Percentiles rank a stretch among this genome's conserved stretches.
phyloP scores from a whole-genome alignment of 352 stramenopile genomes.

The Globisporangium polare region DNA sequence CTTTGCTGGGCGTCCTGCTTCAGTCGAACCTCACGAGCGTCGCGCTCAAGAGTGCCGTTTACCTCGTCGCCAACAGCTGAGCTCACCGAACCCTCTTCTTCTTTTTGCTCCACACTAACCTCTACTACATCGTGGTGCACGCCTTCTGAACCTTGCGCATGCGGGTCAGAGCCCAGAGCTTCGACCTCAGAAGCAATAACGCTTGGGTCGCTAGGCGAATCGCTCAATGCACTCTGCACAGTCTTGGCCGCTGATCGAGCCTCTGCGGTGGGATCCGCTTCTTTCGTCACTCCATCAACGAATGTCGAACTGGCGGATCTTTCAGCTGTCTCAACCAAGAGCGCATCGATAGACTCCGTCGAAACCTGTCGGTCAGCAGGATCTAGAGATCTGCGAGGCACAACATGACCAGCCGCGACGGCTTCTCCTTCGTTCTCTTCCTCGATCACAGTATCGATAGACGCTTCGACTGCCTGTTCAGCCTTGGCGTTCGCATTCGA shows the following conservation, averaged over 20 bases:
- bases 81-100: background rate
- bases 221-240: too few species aligned
- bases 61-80: background rate
- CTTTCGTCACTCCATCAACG: background rate
- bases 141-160: background rate
- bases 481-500: background rate
- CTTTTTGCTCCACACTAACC: background rate
- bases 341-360: background rate
- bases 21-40: background rate
- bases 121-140: background rate
- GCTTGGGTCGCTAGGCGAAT: background rate
- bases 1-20: background rate
- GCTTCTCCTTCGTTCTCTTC: conserved; percentile 1
- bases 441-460: background rate
- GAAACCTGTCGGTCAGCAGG: background rate
- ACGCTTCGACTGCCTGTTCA: background rate
- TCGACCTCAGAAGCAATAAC: background rate
- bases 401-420: background rate
- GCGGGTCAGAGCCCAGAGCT: background rate
- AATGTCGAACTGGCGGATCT: too few species aligned
- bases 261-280: background rate
- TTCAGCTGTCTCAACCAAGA: background rate
- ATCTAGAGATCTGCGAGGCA: background rate
- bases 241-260: background rate
- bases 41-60: background rate